These are phyloP conservation scores for Pichia sp. DNA, from an alignment of 1,139 yeast species.

Conservation along the genomic window DNA sequence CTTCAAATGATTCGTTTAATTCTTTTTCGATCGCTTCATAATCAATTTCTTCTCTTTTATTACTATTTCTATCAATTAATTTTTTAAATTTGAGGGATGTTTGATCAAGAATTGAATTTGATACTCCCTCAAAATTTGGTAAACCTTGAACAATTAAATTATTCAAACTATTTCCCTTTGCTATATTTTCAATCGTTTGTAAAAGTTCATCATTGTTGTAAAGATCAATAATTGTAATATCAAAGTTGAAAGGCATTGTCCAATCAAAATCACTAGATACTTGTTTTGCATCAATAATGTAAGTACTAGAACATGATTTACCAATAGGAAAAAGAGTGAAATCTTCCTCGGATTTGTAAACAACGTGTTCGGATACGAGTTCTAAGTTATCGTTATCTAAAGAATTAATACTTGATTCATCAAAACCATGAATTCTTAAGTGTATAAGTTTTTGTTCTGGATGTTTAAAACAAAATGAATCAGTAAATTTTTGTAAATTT, in stretches of 20 bases:
- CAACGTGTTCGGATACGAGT: conserved; percentile 19
- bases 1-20: conserved; percentile 27
- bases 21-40: conserved; percentile 25
- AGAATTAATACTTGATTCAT: conserved; percentile 7
- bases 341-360: conserved; percentile 14
- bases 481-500: conserved; percentile 8
- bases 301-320: conserved; percentile 9
- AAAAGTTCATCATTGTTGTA: conserved; percentile 12
- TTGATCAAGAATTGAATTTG: conserved; percentile 9
- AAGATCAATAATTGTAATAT: conserved; percentile 16
- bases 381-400: conserved; percentile 3
- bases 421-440: conserved; percentile 20
- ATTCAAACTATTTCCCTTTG: neutral
- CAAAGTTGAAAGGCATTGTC: too few relatives aligned
- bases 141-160: conserved; percentile 28
- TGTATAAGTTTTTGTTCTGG: conserved; percentile 8
- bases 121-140: conserved; percentile 22
- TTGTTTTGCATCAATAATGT: neutral
- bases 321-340: neutral
- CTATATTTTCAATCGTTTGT: conserved; percentile 12
- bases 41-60: conserved; percentile 19
- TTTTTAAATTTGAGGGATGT: conserved; percentile 3
- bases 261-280: too few relatives aligned
- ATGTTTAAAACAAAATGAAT: conserved; percentile 7
- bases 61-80: conserved; percentile 11